Base-by-base conservation (phyloP, 2,329 filamentous ascomycete genomes). In the Pseudofabraea citricarpa region DNA sequence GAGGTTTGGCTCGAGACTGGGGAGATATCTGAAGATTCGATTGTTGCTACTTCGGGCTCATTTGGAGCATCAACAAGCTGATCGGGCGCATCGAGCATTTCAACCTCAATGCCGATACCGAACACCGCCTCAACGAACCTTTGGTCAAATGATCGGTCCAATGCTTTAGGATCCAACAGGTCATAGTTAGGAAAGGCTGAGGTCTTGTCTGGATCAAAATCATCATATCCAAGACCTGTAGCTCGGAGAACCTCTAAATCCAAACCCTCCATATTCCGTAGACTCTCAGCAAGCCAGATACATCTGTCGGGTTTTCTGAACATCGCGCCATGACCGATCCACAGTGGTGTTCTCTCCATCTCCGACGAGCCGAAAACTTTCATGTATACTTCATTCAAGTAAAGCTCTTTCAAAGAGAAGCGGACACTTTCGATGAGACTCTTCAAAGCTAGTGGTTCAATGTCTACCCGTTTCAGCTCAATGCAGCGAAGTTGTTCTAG, bases 181-280 rank as follows among this genome's bases (percentile, higher is more conserved):
- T 63, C 60, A 40, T 56, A 62, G 18, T 53, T 45, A 2, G 52
- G 48, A 36, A 48, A 36, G 33, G 35, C 21, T 3, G 43, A 45
- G 18, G 44, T 35, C 21, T 38, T 36, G 15, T 50, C 40, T 1
- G 53, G 49, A 20, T 54, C 47, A 35, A 54, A 60, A 37, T 60
- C 58, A 48, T 61, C 58, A 40, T 63, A 63, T 43, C 58, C 58
- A n/a, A 63, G 46, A 7, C 53, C 54, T 1, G 57, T 61, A 8
- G 53, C 60, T 40, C 58, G 40, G 6, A 63, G 43, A 16, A 62
- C 44, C 12, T 52, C 44, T 7, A 63, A 41, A 8, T 56, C 48
- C 15, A 63, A 44, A 8, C 39, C 47, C 23, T 49, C 35, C 29
- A 58, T 55, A 6, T 53, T 45, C 5, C 54, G 49, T 9, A 63